These are phyloP conservation scores for Arabidopsis thaliana DNA, from an alignment of 345 rosid species.

Conservation along the genomic window DNA sequence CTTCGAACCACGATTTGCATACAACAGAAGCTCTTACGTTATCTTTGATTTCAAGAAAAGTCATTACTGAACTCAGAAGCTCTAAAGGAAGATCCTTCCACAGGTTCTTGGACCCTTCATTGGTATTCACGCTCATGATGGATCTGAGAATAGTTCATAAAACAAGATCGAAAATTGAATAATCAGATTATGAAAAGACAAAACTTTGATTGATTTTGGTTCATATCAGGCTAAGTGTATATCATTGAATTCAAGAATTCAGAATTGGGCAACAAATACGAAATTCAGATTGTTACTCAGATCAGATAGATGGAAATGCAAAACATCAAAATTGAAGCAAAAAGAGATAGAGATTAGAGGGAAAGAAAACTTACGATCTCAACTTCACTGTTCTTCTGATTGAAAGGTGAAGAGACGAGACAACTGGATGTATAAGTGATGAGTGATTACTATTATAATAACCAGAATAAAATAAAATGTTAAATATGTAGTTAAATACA, in stretches of 20 bases:
- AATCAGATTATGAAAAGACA: background rate
- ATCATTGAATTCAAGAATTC: background rate
- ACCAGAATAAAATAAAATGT: too few species aligned
- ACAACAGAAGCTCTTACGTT: constrained; percentile 65
- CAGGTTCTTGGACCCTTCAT: constrained; percentile 11
- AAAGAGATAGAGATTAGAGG: background rate
- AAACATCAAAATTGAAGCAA: background rate
- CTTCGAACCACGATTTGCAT: constrained; percentile 68
- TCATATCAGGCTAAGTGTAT: background rate
- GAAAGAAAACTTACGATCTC: constrained; percentile 28
- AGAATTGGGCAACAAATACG: background rate
- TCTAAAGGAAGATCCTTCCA: constrained; percentile 41
- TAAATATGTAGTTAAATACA: too few species aligned
- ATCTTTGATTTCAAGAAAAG: constrained; percentile 53
- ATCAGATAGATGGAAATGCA: background rate
- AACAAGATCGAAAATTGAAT: background rate
- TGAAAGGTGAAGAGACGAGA: too few species aligned
- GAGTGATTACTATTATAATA: too few species aligned
- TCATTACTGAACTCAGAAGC: constrained; percentile 58
- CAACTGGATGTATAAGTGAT: too few species aligned
- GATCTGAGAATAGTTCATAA: background rate
- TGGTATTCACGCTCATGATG: constrained; percentile 13
- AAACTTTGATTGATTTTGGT: background rate
- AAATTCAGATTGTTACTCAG: background rate
- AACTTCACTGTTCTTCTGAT: background rate